phyloP scores from a whole-genome alignment of 306 rosid species.

The Trifolium dubium region DNA sequence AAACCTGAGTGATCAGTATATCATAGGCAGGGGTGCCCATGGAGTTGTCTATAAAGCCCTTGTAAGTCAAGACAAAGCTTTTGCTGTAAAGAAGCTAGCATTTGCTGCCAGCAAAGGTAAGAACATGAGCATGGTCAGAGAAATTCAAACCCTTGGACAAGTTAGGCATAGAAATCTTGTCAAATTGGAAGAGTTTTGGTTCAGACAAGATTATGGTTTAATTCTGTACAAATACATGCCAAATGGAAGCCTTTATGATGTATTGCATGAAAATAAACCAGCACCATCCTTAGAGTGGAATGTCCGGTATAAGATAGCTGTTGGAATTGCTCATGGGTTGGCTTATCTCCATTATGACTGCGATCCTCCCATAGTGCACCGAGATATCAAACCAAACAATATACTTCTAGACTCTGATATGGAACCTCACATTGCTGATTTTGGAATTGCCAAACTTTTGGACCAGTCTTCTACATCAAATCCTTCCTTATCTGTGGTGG shows the following conservation, averaged over 20 bases:
- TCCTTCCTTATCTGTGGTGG: slow-evolving; percentile 52
- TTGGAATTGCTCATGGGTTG: slow-evolving; percentile 79
- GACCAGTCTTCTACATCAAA: slow-evolving; percentile 60
- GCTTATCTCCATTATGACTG: slow-evolving; percentile 83
- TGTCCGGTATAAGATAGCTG: slow-evolving; percentile 66
- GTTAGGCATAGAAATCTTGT: slow-evolving; percentile 81
- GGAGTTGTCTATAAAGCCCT: slow-evolving; percentile 81
- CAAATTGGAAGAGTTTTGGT: slow-evolving; percentile 70
- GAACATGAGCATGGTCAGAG: slow-evolving; percentile 66
- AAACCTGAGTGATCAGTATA: slow-evolving; percentile 58
- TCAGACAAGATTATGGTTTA: slow-evolving; percentile 62
- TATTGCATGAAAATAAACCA: slow-evolving; percentile 62
- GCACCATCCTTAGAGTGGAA: slow-evolving; percentile 60
- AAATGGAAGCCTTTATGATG: slow-evolving; percentile 90
- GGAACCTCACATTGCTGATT: slow-evolving; percentile 84
- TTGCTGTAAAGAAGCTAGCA: slow-evolving; percentile 74
- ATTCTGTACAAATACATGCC: slow-evolving; percentile 74
- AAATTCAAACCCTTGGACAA: slow-evolving; percentile 65
- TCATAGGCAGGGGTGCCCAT: slow-evolving; percentile 91
- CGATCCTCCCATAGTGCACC: slow-evolving; percentile 78
- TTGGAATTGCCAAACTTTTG: slow-evolving; percentile 84
- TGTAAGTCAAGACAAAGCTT: slow-evolving; percentile 49
- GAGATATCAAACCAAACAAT: slow-evolving; percentile 84
- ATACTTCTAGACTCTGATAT: slow-evolving; percentile 80
- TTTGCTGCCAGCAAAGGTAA: slow-evolving; percentile 53